Percentiles rank a stretch among this genome's conserved stretches.
These are phyloP conservation scores for Coemansia asiatica DNA, from an alignment of 192 early-diverging fungal genomes.

Conservation along the genomic window DNA sequence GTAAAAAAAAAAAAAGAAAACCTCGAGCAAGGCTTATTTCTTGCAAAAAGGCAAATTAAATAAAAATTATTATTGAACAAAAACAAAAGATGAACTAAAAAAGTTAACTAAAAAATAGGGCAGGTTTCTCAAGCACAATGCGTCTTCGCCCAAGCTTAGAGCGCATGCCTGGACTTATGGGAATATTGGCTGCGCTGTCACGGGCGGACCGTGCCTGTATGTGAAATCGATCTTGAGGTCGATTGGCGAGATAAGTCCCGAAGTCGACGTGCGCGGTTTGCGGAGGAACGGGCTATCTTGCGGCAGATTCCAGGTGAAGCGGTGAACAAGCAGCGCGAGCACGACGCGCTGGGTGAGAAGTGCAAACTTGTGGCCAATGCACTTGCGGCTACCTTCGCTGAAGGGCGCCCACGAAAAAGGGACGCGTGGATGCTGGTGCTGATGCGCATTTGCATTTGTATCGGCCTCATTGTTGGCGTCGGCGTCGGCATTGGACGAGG, in stretches of 20 bases:
- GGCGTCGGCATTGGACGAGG: not conserved
- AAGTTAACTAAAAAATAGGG: too few relatives aligned
- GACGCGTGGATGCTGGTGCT: slow-evolving; percentile 4
- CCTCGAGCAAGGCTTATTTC: too few relatives aligned
- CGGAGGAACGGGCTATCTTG: slow-evolving; percentile 37
- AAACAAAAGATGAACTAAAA: too few relatives aligned
- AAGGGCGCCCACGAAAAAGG: slow-evolving; percentile 61
- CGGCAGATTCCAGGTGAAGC: slow-evolving; percentile 47
- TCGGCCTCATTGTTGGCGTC: not conserved
- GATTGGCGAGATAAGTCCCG: slow-evolving; percentile 46
- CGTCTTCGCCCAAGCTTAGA: not conserved
- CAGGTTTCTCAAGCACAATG: not conserved
- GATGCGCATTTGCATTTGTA: too few relatives aligned
- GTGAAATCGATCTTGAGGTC: slow-evolving; percentile 23
- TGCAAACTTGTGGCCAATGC: slow-evolving; percentile 62
- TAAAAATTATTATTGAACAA: too few relatives aligned
- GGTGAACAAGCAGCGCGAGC: slow-evolving; percentile 54
- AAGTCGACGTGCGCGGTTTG: slow-evolving; percentile 29
- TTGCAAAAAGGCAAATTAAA: too few relatives aligned
- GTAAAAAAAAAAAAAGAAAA: not conserved
- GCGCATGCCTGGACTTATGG: not conserved
- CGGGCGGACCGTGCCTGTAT: not conserved
- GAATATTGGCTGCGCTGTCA: not conserved
- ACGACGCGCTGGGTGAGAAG: slow-evolving; percentile 62
- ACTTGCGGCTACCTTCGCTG: slow-evolving; percentile 57